These are phyloP conservation scores for Carex myosuroides DNA, from an alignment of 176 grass and related monocot genomes.

Conservation along the genomic window DNA sequence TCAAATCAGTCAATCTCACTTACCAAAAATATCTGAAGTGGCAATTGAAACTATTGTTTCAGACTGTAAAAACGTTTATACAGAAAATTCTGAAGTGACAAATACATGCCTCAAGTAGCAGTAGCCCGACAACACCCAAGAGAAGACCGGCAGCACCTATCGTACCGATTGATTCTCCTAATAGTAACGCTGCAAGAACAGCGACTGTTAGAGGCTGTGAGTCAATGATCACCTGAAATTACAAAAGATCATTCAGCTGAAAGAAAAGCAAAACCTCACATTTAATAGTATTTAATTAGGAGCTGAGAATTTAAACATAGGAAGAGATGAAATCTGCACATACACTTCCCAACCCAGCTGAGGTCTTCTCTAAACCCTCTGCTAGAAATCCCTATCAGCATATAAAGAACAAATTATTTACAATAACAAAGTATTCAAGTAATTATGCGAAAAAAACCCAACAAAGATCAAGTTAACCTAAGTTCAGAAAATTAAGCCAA, in stretches of 20 bases:
- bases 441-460: background rate
- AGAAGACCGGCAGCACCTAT: constrained; percentile 64
- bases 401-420: background rate
- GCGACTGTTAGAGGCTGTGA: constrained; percentile 93
- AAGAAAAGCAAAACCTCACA: constrained; percentile 13
- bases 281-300: background rate
- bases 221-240: constrained; percentile 89
- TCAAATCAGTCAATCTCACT: background rate
- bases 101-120: constrained; percentile 73
- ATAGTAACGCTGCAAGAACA: constrained; percentile 70
- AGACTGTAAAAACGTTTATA: background rate
- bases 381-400: constrained; percentile 74
- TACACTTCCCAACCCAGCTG: constrained; percentile 88
- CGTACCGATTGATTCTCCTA: constrained; percentile 71
- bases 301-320: constrained; percentile 11
- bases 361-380: constrained; percentile 87
- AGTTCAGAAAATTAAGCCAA: background rate
- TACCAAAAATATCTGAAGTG: background rate
- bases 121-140: constrained; percentile 62
- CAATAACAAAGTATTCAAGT: background rate
- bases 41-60: background rate
- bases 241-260: background rate
- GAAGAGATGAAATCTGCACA: constrained; percentile 17
- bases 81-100: background rate
- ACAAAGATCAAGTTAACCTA: background rate